These are phyloP conservation scores for Lasiosphaeria ovina DNA, from an alignment of 495 filamentous ascomycete genomes.

Conservation along the genomic window DNA sequence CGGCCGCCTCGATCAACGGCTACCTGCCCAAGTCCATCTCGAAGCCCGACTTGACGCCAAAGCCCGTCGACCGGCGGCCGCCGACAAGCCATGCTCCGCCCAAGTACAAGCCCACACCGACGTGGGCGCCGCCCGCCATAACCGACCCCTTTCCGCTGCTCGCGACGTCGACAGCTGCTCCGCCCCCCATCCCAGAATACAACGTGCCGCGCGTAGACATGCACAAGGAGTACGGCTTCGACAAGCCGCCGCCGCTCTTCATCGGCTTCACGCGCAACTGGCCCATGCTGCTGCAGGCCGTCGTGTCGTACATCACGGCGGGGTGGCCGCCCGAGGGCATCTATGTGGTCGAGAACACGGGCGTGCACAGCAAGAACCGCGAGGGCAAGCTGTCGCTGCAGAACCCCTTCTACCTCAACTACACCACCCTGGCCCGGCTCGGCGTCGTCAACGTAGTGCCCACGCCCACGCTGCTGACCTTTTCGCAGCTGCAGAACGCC, in stretches of 20 bases:
- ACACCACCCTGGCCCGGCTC: conserved; percentile 47
- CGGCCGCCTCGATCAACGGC: conserved; percentile 13
- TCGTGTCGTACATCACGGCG: conserved; percentile 56
- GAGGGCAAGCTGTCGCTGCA: conserved; percentile 49
- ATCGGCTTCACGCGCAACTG: conserved; percentile 60
- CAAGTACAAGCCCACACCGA: conserved; percentile 34
- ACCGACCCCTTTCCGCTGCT: conserved; percentile 38
- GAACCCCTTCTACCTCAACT: conserved; percentile 60
- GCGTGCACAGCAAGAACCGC: conserved; percentile 54
- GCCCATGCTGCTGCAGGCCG: conserved; percentile 56
- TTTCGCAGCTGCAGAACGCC: conserved; percentile 63
- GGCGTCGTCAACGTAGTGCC: conserved; percentile 52
- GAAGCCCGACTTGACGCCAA: conserved; percentile 22
- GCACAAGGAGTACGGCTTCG: conserved; percentile 32
- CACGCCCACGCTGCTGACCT: conserved; percentile 57
- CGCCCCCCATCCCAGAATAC: conserved; percentile 43
- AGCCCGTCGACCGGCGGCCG: conserved; percentile 16
- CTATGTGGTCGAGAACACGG: conserved; percentile 62
- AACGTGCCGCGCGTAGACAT: conserved; percentile 36
- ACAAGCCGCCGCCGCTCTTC: conserved; percentile 48
- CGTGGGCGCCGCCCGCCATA: conserved; percentile 31
- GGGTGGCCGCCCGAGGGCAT: conserved; percentile 61
- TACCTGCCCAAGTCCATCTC: conserved; percentile 25
- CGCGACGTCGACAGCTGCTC: conserved; percentile 37
- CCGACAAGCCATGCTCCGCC: conserved; percentile 31